Evolutionary conservation across 1,139 yeast genomes (phyloP).

Genomic region (Entelexis paramagnoliae): DNA sequence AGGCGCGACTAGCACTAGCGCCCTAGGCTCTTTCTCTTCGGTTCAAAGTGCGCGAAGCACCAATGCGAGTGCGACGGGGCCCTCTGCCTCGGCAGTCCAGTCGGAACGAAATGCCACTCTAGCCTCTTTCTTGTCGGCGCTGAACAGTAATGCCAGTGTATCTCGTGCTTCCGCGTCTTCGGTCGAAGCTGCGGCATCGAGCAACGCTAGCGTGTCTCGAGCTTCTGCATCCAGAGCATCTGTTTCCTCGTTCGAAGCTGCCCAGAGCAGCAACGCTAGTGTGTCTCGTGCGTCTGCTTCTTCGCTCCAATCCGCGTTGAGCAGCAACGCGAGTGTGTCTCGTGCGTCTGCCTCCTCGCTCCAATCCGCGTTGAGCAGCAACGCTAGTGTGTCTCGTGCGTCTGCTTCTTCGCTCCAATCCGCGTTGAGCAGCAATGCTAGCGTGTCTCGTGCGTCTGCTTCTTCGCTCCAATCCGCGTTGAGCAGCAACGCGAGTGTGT

Average conservation of each 20-base stretch:
- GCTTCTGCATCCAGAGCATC: constrained; percentile 3
- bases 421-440: constrained; percentile 4
- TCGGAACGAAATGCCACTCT: too few relatives aligned
- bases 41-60: too few relatives aligned
- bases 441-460: background rate
- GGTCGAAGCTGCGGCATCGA: background rate
- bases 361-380: background rate
- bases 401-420: background rate
- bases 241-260: background rate
- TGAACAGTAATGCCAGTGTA: constrained; percentile 9
- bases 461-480: background rate
- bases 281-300: background rate
- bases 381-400: too few relatives aligned
- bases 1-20: too few relatives aligned
- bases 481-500: constrained; percentile 2
- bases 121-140: too few relatives aligned
- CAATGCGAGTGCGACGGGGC: background rate
- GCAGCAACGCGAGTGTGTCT: background rate
- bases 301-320: background rate
- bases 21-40: too few relatives aligned
- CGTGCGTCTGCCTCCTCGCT: background rate
- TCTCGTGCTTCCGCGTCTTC: constrained; percentile 3
- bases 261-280: constrained; percentile 4
- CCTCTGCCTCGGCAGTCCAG: background rate
- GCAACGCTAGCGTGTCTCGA: too few relatives aligned